A percentile compares a stretch with the other conserved stretches of the same genome.
These are phyloP conservation scores for Cercis canadensis DNA, from an alignment of 306 rosid species.

Conservation along the genomic window DNA sequence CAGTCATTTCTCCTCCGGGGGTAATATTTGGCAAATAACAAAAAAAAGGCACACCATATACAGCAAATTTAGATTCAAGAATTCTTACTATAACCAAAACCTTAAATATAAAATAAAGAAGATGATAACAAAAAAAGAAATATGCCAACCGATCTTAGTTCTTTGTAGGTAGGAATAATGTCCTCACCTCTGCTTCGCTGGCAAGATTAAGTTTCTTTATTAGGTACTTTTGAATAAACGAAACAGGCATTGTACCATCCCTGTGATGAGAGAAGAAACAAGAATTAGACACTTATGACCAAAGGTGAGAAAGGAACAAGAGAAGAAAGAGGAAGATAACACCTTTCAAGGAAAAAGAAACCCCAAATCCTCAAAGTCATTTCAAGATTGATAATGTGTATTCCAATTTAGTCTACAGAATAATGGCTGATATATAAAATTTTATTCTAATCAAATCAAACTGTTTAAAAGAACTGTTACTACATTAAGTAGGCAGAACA, in stretches of 20 bases:
- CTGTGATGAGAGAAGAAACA: slow-evolving; percentile 51
- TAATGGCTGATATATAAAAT: too few species aligned
- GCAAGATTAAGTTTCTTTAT: slow-evolving; percentile 85
- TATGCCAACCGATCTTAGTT: slow-evolving; percentile 10
- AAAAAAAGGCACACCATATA: slow-evolving; percentile 12
- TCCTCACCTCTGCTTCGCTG: slow-evolving; percentile 82
- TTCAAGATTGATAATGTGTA: too few species aligned
- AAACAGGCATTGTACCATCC: slow-evolving; percentile 88
- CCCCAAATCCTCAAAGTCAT: too few species aligned
- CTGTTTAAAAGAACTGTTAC: too few species aligned
- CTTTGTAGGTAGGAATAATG: slow-evolving; percentile 31
- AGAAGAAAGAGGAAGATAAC: too few species aligned
- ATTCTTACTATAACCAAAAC: neutral
- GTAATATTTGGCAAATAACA: slow-evolving; percentile 3
- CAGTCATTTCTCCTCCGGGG: slow-evolving; percentile 12
- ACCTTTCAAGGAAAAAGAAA: too few species aligned
- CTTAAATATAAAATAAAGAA: neutral
- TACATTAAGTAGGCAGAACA: neutral
- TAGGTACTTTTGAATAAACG: slow-evolving; percentile 87
- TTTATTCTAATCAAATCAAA: too few species aligned
- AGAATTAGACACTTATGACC: slow-evolving; percentile 30
- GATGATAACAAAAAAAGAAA: neutral
- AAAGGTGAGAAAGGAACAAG: neutral
- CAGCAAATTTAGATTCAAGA: slow-evolving; percentile 21
- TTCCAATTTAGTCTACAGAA: too few species aligned